A percentile compares a stretch with the other conserved stretches of the same genome.
Conservation (phyloP, 495 filamentous ascomycete species). For the Xylaria flabelliformis region DNA sequence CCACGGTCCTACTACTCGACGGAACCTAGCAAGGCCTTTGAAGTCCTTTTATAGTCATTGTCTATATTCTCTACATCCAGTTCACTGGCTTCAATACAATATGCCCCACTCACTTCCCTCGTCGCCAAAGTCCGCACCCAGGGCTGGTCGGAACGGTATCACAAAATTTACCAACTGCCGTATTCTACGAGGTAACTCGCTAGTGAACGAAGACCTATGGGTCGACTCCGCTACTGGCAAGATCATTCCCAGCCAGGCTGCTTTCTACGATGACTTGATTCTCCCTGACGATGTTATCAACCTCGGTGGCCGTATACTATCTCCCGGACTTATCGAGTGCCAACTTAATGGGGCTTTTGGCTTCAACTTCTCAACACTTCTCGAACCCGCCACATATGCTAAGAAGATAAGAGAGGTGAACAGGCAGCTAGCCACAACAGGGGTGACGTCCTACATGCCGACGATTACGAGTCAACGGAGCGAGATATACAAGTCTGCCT, state of each 20-base stretch:
- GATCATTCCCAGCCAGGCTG: constrained; percentile 74
- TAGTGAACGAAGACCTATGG: constrained; percentile 79
- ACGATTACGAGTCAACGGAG: constrained; percentile 72
- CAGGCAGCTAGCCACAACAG: constrained; percentile 69
- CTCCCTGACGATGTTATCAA: constrained; percentile 68
- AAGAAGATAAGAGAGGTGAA: constrained; percentile 72
- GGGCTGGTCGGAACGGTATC: constrained; percentile 56
- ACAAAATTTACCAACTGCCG: constrained; percentile 87
- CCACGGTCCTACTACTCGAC: constrained; percentile 39
- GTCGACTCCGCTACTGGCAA: constrained; percentile 76
- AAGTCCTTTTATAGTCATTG: background rate
- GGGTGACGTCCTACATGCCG: constrained; percentile 84
- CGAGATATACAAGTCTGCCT: constrained; percentile 75
- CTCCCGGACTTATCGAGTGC: constrained; percentile 83
- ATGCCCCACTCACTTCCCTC: constrained; percentile 46
- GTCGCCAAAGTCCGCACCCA: constrained; percentile 41
- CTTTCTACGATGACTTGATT: constrained; percentile 74
- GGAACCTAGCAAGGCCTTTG: constrained; percentile 36
- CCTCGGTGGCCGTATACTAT: constrained; percentile 76
- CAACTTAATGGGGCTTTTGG: constrained; percentile 87
- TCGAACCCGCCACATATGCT: constrained; percentile 70
- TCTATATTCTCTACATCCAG: constrained; percentile 10
- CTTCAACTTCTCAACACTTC: constrained; percentile 80
- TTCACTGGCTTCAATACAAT: constrained; percentile 26
- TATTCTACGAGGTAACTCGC: constrained; percentile 64